Percentiles rank a stretch among this genome's conserved stretches.
These are phyloP conservation scores for Rhizophora mangle DNA, from an alignment of 345 rosid species.

Conservation along the genomic window DNA sequence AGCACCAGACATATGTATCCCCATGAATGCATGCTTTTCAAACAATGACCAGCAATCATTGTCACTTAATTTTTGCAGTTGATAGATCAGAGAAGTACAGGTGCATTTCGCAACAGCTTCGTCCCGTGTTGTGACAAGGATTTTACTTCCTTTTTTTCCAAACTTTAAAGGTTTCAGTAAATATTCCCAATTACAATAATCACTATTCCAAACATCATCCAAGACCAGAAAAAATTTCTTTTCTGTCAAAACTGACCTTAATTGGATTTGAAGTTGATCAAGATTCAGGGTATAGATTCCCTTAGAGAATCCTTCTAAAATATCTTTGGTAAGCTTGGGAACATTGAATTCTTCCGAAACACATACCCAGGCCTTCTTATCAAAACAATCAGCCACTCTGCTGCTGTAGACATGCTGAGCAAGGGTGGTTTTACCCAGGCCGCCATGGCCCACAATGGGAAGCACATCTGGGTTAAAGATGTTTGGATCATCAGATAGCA, in stretches of 20 bases:
- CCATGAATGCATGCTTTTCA: not conserved
- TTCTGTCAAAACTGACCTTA: too few relatives aligned
- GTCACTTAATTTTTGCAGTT: conserved; percentile 3
- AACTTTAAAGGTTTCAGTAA: not conserved
- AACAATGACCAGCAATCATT: conserved; percentile 12
- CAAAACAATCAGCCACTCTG: conserved; percentile 2
- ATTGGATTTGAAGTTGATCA: too few relatives aligned
- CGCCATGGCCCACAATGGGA: conserved; percentile 23
- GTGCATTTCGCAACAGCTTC: not conserved
- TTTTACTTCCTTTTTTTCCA: conserved; percentile 1
- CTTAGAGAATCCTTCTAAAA: conserved; percentile 3
- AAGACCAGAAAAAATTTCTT: conserved; percentile 6
- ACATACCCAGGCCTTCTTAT: conserved; percentile 1
- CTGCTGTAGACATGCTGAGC: conserved; percentile 6
- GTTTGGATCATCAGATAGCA: not conserved
- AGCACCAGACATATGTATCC: not conserved
- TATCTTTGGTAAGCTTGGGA: conserved; percentile 1
- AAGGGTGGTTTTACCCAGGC: conserved; percentile 8
- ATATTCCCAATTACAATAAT: conserved; percentile 1
- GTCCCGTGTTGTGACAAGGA: conserved; percentile 3
- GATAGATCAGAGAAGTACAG: not conserved
- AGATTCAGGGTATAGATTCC: too few relatives aligned
- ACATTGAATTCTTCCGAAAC: conserved; percentile 12
- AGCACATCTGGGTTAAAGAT: conserved; percentile 7
- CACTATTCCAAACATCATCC: conserved; percentile 11